phyloP scores from a whole-genome alignment of 2,329 filamentous ascomycete genomes.

The Neopestalotiopsis clavispora region DNA sequence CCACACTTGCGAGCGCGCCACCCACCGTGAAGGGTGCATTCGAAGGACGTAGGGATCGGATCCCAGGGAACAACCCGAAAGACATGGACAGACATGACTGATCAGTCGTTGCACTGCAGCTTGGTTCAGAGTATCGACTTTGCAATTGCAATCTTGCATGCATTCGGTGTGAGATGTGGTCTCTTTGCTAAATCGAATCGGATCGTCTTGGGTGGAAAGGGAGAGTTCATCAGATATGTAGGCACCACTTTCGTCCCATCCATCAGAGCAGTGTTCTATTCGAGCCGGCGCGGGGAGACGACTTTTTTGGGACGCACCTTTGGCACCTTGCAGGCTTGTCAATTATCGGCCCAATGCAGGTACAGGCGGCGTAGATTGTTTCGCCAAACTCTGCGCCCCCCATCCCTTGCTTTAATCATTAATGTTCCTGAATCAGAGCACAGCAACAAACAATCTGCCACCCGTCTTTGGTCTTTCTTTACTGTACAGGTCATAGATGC shows the following conservation, averaged over 20 bases:
- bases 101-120: background rate
- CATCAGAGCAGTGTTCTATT: background rate
- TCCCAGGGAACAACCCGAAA: background rate
- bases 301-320: background rate
- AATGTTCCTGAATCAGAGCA: background rate
- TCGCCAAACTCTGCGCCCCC: background rate
- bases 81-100: background rate
- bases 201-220: background rate
- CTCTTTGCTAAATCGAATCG: slow-evolving; percentile 11
- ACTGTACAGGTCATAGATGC: background rate
- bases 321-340: background rate
- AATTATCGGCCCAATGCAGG: slow-evolving; percentile 16
- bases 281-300: background rate
- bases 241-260: background rate
- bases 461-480: background rate
- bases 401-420: background rate
- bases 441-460: background rate
- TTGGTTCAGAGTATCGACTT: background rate
- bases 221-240: too few species aligned
- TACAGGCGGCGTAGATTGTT: background rate
- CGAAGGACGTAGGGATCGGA: background rate
- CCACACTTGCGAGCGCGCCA: background rate
- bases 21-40: background rate
- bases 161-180: slow-evolving; percentile 6
- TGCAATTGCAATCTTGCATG: background rate